Base-by-base conservation (phyloP, 345 rosid genomes). In the Gossypium arboreum region DNA sequence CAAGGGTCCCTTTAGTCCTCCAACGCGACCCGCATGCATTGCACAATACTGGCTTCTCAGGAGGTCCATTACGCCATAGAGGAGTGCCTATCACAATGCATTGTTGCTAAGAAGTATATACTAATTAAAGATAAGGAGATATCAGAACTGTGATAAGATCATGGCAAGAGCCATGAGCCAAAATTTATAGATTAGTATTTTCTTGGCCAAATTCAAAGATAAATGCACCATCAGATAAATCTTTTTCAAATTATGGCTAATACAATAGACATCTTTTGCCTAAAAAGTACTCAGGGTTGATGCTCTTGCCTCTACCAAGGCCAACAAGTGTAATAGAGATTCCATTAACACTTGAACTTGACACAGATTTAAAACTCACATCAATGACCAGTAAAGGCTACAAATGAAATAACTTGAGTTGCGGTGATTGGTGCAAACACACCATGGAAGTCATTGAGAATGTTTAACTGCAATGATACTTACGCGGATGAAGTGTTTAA, bases 51-150 rank as follows among this genome's bases (percentile, higher is more conserved):
- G 95, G 95, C 88, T 91, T 91, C 81, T 88, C 95, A 1, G 93
- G 93, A 77, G 95, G 95, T 56, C 95, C 95, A 77, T 91, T 91
- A 67, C 95, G 88, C 95, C 95, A 91, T 50, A 91, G 91, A 71
- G 95, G 95, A 11, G 95, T 91, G 81, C 90, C 95, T 91, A 69
- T 81, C 56, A 27, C 70, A 80, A 43, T 59, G 41, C 55, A 55
- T 50, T 55, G 20, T 65, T 73, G 74, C 77, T 75, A 85, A 77
- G 56, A 76, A 71, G 54, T 51, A 50, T 9, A 4, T 20, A 69
- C 45, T 68, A n/a, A 16, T 48, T 47, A 7, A 47, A 18, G 56
- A 67, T 1, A 68, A 25, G 29, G 44, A 25, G 24, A 68, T 16
- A 47, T 27, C 10, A 25, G 3, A 68, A 48, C 8, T 9, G 16